Conservation (phyloP, 31 red algal genomes). For the Odonthalia washingtoniensis region DNA sequence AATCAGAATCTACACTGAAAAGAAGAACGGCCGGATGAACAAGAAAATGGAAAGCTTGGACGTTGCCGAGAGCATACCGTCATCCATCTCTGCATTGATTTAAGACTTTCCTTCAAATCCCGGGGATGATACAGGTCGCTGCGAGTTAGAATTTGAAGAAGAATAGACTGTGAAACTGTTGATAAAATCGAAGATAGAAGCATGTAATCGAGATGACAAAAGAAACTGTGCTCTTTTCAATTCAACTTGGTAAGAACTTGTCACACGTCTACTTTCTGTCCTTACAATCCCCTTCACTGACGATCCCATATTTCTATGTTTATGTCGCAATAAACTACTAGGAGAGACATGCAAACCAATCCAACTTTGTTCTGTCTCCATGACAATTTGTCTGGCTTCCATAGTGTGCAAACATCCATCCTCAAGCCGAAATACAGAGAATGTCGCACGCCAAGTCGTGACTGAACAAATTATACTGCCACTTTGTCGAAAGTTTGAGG, state of each 20-base stretch:
- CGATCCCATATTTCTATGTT: neutral
- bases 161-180: no score
- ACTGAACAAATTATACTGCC: neutral
- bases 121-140: no score
- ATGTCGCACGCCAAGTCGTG: constrained; percentile 19
- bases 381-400: constrained; percentile 6
- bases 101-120: no score
- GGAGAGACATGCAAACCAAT: neutral
- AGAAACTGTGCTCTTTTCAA: neutral
- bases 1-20: no score
- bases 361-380: constrained; percentile 8
- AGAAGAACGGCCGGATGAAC: no score
- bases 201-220: neutral
- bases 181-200: no score
- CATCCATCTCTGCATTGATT: no score
- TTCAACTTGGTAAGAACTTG: neutral
- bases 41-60: no score
- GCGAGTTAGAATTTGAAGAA: no score
- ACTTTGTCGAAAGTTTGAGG: no score
- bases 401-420: constrained; percentile 5
- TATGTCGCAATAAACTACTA: neutral
- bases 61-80: no score
- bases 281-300: neutral
- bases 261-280: neutral
- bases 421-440: constrained; percentile 20